Base-by-base conservation (phyloP, 306 rosid species). In the Vicia faba region DNA sequence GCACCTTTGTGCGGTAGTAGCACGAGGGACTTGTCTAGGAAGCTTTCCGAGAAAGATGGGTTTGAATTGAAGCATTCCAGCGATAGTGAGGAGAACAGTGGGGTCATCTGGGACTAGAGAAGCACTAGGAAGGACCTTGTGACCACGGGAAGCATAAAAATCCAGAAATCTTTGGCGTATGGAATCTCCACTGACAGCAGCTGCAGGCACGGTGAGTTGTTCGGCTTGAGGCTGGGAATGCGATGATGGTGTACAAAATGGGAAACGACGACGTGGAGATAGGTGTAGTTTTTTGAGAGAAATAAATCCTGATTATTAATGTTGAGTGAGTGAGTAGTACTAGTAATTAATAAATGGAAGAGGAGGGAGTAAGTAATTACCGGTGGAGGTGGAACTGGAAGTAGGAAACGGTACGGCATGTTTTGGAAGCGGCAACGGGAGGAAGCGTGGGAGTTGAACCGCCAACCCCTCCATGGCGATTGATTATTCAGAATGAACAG, bases 1-100 rank as follows among this genome's bases (percentile, higher is more conserved):
- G 85, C 98, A 92, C 74, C 88, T 86, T 62, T 92, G 98, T 0
- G 96, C 66, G 81, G 98, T 92, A 51, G 95, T 71, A 16, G 95
- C 98, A 68, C 91, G 16, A 70, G 95, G 88, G 9, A 89, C 87
- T 75, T 81, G 80, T 70, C 86, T 76, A 0, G 93, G 96, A 74
- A 84, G 80, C 87, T 87, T 91, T 45, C 96, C 98, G 5, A 93
- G 91, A 75, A 93, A 93, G 68, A 86, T 84, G 48, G 93, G 96
- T 70, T 93, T 93, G 78, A 89, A 93, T 73, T 93, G 96, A 82
- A 93, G 96, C 98, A 93, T 93, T 36, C 98, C 96, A 29, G 97
- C 98, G 58, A 93, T 89, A n/a, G 97, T 93, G 65, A 93, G 82
- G 15, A 88, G 84, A 76, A 89, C 98, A 0, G 98, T 88, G 51